Evolutionary conservation across 2,329 filamentous ascomycete species (phyloP).

Genomic region (Colletotrichum tofieldiae): DNA sequence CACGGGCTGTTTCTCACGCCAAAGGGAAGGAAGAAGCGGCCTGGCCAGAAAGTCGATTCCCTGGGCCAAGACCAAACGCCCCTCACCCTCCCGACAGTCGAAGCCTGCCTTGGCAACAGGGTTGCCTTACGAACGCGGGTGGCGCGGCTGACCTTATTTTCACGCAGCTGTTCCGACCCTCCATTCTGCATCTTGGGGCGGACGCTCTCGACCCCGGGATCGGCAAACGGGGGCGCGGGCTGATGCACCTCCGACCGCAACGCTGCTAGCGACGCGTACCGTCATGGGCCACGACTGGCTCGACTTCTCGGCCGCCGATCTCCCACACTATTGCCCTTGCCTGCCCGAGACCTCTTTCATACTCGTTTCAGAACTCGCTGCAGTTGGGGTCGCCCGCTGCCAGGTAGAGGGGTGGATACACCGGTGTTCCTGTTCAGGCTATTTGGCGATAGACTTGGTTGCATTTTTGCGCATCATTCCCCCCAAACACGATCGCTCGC

Average conservation of each 20-base stretch:
- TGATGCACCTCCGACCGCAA: slow-evolving; percentile 15
- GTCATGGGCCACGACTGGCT: not conserved
- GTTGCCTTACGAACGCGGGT: slow-evolving; percentile 31
- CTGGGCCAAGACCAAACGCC: not conserved
- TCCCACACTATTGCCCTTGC: not conserved
- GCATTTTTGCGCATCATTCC: slow-evolving; percentile 25
- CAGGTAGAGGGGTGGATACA: slow-evolving; percentile 23
- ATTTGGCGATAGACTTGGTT: slow-evolving; percentile 31
- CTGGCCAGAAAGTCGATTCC: not conserved
- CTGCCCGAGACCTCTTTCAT: not conserved
- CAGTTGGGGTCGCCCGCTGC: not conserved
- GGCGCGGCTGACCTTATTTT: slow-evolving; percentile 34
- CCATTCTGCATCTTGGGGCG: slow-evolving; percentile 4
- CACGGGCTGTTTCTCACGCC: not conserved
- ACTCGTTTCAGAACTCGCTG: slow-evolving; percentile 21
- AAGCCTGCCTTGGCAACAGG: slow-evolving; percentile 4
- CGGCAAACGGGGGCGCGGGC: slow-evolving; percentile 6
- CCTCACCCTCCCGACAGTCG: slow-evolving; percentile 1
- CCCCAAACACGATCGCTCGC: slow-evolving; percentile 5
- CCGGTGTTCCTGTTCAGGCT: slow-evolving; percentile 20
- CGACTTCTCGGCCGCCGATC: slow-evolving; percentile 1
- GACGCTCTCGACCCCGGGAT: slow-evolving; percentile 31
- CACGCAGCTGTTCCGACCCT: slow-evolving; percentile 35
- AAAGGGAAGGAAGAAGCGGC: not conserved
- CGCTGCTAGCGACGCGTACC: slow-evolving; percentile 10